Evolutionary conservation across 176 grass and related monocot species (phyloP), one percentile per base, ranked within the genome.

Genomic region (Bonia amplexicaulis): DNA sequence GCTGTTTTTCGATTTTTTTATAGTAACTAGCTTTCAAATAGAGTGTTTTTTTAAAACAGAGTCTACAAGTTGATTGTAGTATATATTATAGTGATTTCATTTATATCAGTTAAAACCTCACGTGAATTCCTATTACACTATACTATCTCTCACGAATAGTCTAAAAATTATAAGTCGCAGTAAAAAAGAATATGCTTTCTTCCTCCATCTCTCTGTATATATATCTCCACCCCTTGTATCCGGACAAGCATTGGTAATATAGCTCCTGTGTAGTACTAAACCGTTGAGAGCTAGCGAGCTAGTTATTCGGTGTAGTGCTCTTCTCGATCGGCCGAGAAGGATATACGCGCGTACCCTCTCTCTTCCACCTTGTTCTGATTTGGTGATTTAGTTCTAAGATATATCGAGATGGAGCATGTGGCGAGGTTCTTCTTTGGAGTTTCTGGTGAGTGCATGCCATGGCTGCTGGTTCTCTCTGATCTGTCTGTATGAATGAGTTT

Each of bases 351-450:
- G 55, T 58, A 58, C 22, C 22, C 47, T 3, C 9, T 75, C 47
- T 10, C n/a, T 61, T 52, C 74, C 63, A 47, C 66, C 44, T 53
- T n/a, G 41, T 11, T 53, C 53, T 14, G 9, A 0, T 79, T 80
- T 7, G 22, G 66, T 9, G 48, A 65, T 5, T 14, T 33, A 27
- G 57, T 12, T n/a, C 12, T 5, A n/a, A 17, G 42, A 9, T 1
- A 5, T 25, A 4, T 7, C 49, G 69, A 80, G 48, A 94, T 94
- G 93, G 90, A 91, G 85, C 89, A 94, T 42, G 62, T 94, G 53
- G 90, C 74, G 45, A 91, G 85, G 87, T 88, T 94, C 62, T 88
- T 94, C 71, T 94, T 94, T 71, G 93, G 93, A 20, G 88, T 92
- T 70, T 90, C 84, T 3, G 93, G 93, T 94, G 37, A 76, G 89